phyloP scores from a whole-genome alignment of 768 basidiomycete species.

The Tremella yokohamensis region DNA sequence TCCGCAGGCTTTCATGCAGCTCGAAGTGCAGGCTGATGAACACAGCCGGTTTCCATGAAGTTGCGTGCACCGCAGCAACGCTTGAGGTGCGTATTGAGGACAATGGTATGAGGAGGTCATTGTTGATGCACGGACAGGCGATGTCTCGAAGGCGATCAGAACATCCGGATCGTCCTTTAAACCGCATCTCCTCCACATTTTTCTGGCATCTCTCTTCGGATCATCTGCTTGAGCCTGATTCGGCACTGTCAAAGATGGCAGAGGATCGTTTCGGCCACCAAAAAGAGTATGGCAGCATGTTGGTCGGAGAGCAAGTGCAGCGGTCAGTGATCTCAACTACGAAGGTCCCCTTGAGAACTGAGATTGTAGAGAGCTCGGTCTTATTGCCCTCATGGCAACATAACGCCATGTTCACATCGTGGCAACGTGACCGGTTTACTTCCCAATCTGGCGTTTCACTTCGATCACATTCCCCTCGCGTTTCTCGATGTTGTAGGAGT shows the following conservation, averaged over 20 bases:
- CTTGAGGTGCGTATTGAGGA: constrained; percentile 65
- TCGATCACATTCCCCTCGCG: background rate
- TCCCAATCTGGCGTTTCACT: background rate
- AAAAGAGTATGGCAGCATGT: constrained; percentile 66
- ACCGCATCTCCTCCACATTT: constrained; percentile 94
- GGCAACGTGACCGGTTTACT: background rate
- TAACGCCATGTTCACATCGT: constrained; percentile 5
- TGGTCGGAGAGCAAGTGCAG: constrained; percentile 84
- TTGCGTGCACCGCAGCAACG: constrained; percentile 80
- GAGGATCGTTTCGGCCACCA: constrained; percentile 52
- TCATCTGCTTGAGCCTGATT: constrained; percentile 67
- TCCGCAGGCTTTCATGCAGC: constrained; percentile 5
- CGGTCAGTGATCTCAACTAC: constrained; percentile 27
- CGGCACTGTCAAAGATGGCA: constrained; percentile 57
- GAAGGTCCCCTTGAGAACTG: background rate
- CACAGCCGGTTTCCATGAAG: constrained; percentile 84
- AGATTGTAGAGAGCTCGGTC: constrained; percentile 39
- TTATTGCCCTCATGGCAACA: constrained; percentile 44
- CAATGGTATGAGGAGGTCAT: constrained; percentile 18
- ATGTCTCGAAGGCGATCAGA: constrained; percentile 62
- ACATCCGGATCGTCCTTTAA: constrained; percentile 72
- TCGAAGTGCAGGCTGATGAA: background rate
- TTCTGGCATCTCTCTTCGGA: constrained; percentile 93
- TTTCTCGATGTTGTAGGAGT: background rate
- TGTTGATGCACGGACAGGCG: constrained; percentile 53